Percentiles rank a stretch among this genome's conserved stretches.
These are phyloP conservation scores for Euptelea pleiosperma DNA, from an alignment of 164 flowering plant species.

Conservation along the genomic window DNA sequence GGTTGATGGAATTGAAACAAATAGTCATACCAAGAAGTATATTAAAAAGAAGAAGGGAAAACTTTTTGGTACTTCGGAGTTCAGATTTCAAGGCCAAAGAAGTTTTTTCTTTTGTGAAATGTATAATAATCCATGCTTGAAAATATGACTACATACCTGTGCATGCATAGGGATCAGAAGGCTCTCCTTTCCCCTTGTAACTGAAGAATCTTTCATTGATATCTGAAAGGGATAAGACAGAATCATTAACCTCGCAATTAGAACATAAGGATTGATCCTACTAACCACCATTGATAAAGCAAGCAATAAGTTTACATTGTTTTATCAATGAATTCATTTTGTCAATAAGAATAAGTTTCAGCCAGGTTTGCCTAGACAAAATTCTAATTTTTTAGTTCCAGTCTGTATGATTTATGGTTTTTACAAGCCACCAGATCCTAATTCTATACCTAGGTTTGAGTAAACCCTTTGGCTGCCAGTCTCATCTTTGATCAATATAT, in stretches of 20 bases:
- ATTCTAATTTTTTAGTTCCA: no score
- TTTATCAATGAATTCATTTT: not conserved
- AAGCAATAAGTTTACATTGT: not conserved
- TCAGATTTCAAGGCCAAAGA: not conserved
- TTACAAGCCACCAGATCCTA: no score
- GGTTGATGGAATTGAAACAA: not conserved
- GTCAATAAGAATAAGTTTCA: not conserved
- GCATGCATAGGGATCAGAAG: constrained; percentile 62
- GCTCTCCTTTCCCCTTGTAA: constrained; percentile 65
- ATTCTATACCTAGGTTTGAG: no score
- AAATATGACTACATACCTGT: constrained; percentile 33
- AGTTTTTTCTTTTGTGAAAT: not conserved
- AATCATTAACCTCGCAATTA: not conserved
- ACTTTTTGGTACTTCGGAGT: not conserved
- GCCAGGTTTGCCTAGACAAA: no score
- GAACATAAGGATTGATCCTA: no score
- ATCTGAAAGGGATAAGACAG: constrained; percentile 33
- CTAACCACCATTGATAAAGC: no score
- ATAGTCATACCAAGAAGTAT: not conserved
- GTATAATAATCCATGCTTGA: not conserved
- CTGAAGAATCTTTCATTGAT: constrained; percentile 46
- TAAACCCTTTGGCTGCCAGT: no score
- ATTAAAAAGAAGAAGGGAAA: not conserved
- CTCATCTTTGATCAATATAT: no score
- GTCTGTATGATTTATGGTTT: no score